Conservation (phyloP, 2,329 filamentous ascomycete species). For the Talaromyces albobiverticillius region DNA sequence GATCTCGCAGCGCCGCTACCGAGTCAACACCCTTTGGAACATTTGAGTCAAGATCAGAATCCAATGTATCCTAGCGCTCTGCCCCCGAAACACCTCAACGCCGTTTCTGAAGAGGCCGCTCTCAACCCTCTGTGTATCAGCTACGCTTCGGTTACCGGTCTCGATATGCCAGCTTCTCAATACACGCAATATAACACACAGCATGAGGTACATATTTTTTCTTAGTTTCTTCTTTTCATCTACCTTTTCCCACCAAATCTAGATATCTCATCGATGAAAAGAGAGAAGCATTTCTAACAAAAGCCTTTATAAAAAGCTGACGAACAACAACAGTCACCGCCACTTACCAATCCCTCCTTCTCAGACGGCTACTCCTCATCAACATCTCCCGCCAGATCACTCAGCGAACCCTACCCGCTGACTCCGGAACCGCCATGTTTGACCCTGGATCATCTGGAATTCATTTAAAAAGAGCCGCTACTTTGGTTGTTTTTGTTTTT, state of each 20-base stretch:
- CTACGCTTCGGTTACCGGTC: slow-evolving; percentile 58
- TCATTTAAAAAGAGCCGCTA: background rate
- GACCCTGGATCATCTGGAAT: slow-evolving; percentile 29
- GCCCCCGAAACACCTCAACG: slow-evolving; percentile 51
- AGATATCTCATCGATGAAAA: background rate
- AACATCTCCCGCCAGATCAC: slow-evolving; percentile 39
- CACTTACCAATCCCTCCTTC: slow-evolving; percentile 35
- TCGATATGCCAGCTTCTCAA: slow-evolving; percentile 45
- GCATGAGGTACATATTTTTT: slow-evolving; percentile 41
- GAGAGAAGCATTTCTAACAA: slow-evolving; percentile 4
- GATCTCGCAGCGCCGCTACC: slow-evolving; percentile 30
- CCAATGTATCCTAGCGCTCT: slow-evolving; percentile 28
- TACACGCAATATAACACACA: slow-evolving; percentile 20
- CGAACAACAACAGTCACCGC: slow-evolving; percentile 33
- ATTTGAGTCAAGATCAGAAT: slow-evolving; percentile 48
- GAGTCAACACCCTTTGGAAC: slow-evolving; percentile 38
- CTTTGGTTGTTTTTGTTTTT: background rate
- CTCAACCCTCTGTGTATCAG: slow-evolving; percentile 60
- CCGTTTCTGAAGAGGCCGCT: slow-evolving; percentile 53
- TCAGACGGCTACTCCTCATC: slow-evolving; percentile 40
- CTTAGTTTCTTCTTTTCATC: background rate
- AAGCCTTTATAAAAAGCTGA: slow-evolving; percentile 14
- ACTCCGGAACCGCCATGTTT: slow-evolving; percentile 42
- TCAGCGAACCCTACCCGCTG: slow-evolving; percentile 35
- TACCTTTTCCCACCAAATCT: background rate